phyloP scores from a whole-genome alignment of 768 basidiomycete species.

The Glaciozyma martinii region DNA sequence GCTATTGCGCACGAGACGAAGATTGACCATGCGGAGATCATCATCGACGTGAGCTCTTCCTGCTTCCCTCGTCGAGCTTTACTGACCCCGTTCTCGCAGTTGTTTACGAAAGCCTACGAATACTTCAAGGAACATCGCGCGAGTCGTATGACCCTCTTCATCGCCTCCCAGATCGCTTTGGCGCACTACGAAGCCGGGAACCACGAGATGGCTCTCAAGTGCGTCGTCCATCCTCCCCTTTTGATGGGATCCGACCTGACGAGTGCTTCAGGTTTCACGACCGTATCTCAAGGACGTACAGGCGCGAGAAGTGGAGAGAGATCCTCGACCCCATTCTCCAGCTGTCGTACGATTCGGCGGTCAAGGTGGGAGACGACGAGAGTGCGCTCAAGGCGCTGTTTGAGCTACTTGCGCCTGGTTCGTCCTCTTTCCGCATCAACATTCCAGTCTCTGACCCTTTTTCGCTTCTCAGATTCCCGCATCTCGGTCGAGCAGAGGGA shows the following conservation, averaged over 20 bases:
- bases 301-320: constrained; percentile 68
- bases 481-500: constrained; percentile 30
- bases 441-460: background rate
- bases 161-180: constrained; percentile 81
- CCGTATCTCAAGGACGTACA: constrained; percentile 78
- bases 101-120: constrained; percentile 91
- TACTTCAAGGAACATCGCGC: constrained; percentile 67
- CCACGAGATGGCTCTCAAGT: constrained; percentile 82
- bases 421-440: constrained; percentile 1
- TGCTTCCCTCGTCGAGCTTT: constrained; percentile 1
- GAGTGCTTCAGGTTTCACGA: constrained; percentile 65
- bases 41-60: constrained; percentile 58
- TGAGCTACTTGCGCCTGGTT: constrained; percentile 75
- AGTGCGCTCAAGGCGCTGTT: constrained; percentile 64
- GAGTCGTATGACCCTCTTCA: constrained; percentile 69
- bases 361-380: constrained; percentile 66
- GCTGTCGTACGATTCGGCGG: constrained; percentile 76
- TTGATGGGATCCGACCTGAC: background rate
- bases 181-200: constrained; percentile 72
- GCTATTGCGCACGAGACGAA: constrained; percentile 84
- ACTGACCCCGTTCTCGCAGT: constrained; percentile 42
- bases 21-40: constrained; percentile 72
- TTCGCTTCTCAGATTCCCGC: constrained; percentile 1
- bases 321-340: constrained; percentile 65
- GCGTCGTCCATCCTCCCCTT: background rate